phyloP scores from a whole-genome alignment of 352 stramenopile genomes.

The Phytopythium chamaehyphon region DNA sequence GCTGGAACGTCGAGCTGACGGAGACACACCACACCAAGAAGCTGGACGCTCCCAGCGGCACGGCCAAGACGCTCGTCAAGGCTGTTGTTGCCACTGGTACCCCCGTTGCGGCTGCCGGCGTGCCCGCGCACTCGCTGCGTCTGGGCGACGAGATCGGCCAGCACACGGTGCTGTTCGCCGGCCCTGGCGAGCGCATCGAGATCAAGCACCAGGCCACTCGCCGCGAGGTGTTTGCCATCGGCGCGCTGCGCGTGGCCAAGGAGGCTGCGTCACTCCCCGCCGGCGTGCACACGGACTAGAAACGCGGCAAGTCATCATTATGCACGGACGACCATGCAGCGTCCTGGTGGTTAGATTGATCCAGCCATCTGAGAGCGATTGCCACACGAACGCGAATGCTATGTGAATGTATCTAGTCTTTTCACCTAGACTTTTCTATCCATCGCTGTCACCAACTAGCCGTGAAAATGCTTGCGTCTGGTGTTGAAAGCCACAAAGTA shows the following conservation, averaged over 20 bases:
- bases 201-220: slow-evolving; percentile 79
- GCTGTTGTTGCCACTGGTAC: slow-evolving; percentile 54
- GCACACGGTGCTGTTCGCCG: slow-evolving; percentile 80
- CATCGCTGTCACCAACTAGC: too few relatives aligned
- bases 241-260: slow-evolving; percentile 62
- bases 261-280: slow-evolving; percentile 35
- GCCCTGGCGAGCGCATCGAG: slow-evolving; percentile 76
- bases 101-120: slow-evolving; percentile 42
- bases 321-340: too few relatives aligned
- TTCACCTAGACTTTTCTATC: too few relatives aligned
- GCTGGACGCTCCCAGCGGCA: slow-evolving; percentile 76
- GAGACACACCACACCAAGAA: slow-evolving; percentile 88
- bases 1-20: slow-evolving; percentile 78
- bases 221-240: slow-evolving; percentile 80
- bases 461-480: too few relatives aligned
- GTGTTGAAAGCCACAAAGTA: too few relatives aligned
- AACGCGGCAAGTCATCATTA: too few relatives aligned
- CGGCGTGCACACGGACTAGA: slow-evolving; percentile 66
- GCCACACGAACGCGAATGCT: too few relatives aligned
- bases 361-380: too few relatives aligned
- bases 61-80: slow-evolving; percentile 77
- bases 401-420: too few relatives aligned
- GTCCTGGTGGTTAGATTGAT: too few relatives aligned
- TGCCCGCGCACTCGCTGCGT: slow-evolving; percentile 62
- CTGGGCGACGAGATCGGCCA: slow-evolving; percentile 79